These are phyloP conservation scores for Mortierella claussenii DNA, from an alignment of 192 early-diverging fungal species.

Conservation along the genomic window DNA sequence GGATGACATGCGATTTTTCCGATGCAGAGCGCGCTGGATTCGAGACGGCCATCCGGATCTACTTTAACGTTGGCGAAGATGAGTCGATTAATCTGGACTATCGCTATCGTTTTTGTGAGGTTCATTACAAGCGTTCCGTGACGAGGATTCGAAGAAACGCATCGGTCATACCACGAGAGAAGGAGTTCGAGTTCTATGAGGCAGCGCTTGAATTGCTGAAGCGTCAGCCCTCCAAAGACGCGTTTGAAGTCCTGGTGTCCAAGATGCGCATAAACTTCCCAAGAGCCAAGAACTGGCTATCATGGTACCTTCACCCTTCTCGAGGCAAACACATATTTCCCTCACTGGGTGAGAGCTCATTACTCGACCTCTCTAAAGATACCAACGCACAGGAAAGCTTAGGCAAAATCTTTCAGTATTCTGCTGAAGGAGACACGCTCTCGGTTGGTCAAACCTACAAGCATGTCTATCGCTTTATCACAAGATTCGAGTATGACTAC, in stretches of 20 bases:
- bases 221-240: not conserved
- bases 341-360: not conserved
- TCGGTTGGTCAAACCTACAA: not conserved
- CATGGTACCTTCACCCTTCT: constrained; percentile 8
- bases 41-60: constrained; percentile 7
- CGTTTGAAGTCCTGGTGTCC: not conserved
- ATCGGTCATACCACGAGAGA: not conserved
- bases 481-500: not conserved
- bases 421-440: not conserved
- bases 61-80: not conserved
- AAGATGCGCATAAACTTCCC: not conserved
- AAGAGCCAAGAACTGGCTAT: not conserved
- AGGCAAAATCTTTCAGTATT: constrained; percentile 1
- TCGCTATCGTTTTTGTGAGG: constrained; percentile 13
- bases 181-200: not conserved
- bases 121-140: constrained; percentile 23
- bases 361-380: not conserved
- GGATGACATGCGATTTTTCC: constrained; percentile 35
- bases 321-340: constrained; percentile 7
- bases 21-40: constrained; percentile 26
- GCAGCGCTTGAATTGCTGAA: not conserved
- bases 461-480: not conserved
- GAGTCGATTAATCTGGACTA: not conserved
- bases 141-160: not conserved
- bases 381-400: constrained; percentile 15